Percentiles rank a stretch among this genome's conserved stretches.
phyloP scores from a whole-genome alignment of 768 basidiomycete genomes.

The Pisolithus sp. region DNA sequence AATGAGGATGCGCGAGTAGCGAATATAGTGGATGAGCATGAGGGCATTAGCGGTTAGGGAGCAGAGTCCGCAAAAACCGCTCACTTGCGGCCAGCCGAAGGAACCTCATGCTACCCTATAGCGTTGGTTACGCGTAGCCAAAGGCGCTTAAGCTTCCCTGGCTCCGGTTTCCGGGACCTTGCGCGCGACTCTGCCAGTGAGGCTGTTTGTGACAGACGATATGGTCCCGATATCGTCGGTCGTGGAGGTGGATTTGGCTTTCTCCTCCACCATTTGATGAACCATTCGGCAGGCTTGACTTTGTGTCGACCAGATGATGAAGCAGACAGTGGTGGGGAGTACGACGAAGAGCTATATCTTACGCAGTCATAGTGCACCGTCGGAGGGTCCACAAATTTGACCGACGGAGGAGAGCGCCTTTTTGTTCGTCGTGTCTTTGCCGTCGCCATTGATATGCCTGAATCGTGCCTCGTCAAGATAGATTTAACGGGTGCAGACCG shows the following conservation, averaged over 20 bases:
- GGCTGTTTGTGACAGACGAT: slow-evolving; percentile 23
- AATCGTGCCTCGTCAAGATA: slow-evolving; percentile 49
- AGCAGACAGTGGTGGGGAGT: slow-evolving; percentile 8
- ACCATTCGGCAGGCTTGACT: slow-evolving; percentile 13
- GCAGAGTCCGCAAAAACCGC: not conserved
- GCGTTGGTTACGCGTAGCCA: slow-evolving; percentile 20
- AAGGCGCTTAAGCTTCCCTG: slow-evolving; percentile 22
- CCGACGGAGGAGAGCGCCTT: slow-evolving; percentile 39
- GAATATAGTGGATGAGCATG: not conserved
- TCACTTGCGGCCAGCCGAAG: not conserved
- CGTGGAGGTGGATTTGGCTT: slow-evolving; percentile 14
- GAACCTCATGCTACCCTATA: slow-evolving; percentile 10
- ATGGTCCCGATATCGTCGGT: slow-evolving; percentile 28
- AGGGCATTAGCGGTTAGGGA: not conserved
- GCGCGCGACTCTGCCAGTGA: slow-evolving; percentile 25
- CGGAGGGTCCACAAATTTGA: slow-evolving; percentile 66
- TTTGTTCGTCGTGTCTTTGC: slow-evolving; percentile 22
- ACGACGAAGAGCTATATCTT: slow-evolving; percentile 12
- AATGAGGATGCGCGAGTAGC: too few relatives aligned
- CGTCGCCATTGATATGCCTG: slow-evolving; percentile 40
- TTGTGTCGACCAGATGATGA: slow-evolving; percentile 7
- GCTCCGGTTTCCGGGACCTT: slow-evolving; percentile 12
- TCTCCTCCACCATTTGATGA: slow-evolving; percentile 24
- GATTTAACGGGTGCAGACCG: slow-evolving; percentile 38
- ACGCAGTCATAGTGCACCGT: slow-evolving; percentile 44